These are phyloP conservation scores for Ustilago curta DNA, from an alignment of 1,284 basidiomycete genomes.

Conservation along the genomic window DNA sequence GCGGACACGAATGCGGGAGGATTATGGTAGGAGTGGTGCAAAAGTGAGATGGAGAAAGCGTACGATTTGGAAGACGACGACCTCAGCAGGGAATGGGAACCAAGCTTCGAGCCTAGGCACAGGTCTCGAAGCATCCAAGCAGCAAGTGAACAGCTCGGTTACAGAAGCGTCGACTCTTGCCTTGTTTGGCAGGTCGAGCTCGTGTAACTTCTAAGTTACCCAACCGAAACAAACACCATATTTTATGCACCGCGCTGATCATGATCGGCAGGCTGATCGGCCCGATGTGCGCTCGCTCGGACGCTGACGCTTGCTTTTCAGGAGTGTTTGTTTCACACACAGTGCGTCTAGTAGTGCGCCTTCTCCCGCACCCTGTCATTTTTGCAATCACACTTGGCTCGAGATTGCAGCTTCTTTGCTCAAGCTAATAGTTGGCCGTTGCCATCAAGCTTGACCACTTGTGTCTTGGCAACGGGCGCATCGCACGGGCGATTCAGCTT, in stretches of 20 bases:
- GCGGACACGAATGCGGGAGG: conserved; percentile 1
- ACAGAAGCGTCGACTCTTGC: background rate
- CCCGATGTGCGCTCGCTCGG: conserved; percentile 11
- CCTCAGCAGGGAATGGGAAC: background rate
- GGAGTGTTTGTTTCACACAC: too few relatives aligned
- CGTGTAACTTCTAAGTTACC: conserved; percentile 25
- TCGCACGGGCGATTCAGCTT: background rate
- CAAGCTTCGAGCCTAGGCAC: too few relatives aligned
- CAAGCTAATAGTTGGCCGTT: too few relatives aligned
- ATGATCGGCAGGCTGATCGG: background rate
- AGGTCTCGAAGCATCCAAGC: background rate
- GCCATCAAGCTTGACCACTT: background rate
- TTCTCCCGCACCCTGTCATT: background rate
- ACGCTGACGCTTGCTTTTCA: too few relatives aligned
- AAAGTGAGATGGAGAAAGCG: background rate
- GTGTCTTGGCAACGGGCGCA: background rate
- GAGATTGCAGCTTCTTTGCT: too few relatives aligned
- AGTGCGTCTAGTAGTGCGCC: background rate
- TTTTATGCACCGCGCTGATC: conserved; percentile 5
- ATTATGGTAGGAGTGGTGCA: background rate
- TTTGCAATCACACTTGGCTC: background rate
- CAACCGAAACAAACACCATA: background rate
- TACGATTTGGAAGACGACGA: background rate
- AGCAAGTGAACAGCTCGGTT: background rate
- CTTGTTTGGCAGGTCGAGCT: conserved; percentile 3